A percentile compares a stretch with the other conserved stretches of the same genome.
Evolutionary conservation across 108 stramenopile species (phyloP).

Genomic region (Skeletonema marinoi): DNA sequence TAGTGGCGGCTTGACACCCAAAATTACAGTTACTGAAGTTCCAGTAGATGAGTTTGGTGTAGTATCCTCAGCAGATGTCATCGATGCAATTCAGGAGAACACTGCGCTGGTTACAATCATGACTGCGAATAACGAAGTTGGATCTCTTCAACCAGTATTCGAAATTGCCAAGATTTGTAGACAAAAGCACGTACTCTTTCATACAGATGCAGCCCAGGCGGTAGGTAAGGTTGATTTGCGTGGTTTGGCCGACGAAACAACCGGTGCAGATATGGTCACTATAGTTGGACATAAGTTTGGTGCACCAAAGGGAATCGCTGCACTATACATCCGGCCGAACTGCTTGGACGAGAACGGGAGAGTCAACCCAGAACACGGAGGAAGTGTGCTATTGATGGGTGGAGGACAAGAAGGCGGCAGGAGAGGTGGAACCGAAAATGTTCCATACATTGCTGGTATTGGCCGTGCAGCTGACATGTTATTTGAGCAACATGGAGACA

Average conservation of each 20-base stretch:
- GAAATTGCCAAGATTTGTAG: slow-evolving; percentile 76
- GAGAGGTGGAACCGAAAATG: slow-evolving; percentile 96
- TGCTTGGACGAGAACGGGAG: slow-evolving; percentile 55
- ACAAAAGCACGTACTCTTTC: slow-evolving; percentile 76
- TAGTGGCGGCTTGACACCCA: slow-evolving; percentile 31
- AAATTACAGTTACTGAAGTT: slow-evolving; percentile 73
- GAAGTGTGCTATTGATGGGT: slow-evolving; percentile 63
- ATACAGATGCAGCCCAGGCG: slow-evolving; percentile 97
- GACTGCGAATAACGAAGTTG: slow-evolving; percentile 97
- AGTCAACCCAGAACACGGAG: slow-evolving; percentile 44
- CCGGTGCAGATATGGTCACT: slow-evolving; percentile 90
- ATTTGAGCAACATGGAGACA: slow-evolving; percentile 12
- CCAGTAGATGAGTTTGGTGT: slow-evolving; percentile 84
- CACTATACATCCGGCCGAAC: slow-evolving; percentile 82
- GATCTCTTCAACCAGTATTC: slow-evolving; percentile 89
- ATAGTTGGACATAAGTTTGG: slow-evolving; percentile 98
- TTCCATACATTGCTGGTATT: slow-evolving; percentile 90
- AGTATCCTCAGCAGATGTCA: slow-evolving; percentile 66
- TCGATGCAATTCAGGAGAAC: slow-evolving; percentile 62
- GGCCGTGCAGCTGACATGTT: slow-evolving; percentile 77
- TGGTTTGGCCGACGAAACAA: slow-evolving; percentile 43
- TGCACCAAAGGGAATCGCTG: slow-evolving; percentile 95
- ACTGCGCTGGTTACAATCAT: slow-evolving; percentile 95
- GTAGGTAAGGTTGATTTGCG: slow-evolving; percentile 89
- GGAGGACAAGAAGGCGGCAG: slow-evolving; percentile 89